Conservation (phyloP, 2,329 filamentous ascomycete genomes). For the Talaromyces funiculosus region DNA sequence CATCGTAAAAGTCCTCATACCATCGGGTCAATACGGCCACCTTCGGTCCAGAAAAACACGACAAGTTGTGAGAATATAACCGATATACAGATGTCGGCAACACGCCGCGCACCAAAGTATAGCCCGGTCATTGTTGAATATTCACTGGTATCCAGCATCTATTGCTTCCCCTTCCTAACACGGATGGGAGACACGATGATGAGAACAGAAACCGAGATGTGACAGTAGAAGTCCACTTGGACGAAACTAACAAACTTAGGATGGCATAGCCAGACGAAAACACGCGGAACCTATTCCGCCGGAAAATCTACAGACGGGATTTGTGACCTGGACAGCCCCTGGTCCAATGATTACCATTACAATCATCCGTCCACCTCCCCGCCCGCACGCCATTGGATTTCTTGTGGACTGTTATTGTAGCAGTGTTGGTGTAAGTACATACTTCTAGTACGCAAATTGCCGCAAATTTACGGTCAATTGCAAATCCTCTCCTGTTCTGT, state of each 20-base stretch:
- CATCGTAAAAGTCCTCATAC: conserved; percentile 35
- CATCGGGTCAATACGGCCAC: conserved; percentile 27
- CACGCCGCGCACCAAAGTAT: background rate
- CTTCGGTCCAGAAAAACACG: conserved; percentile 27
- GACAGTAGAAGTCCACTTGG: background rate
- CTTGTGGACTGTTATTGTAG: background rate
- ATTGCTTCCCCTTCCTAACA: background rate
- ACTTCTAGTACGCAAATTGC: too few species aligned
- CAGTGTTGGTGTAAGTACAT: too few species aligned
- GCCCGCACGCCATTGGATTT: background rate
- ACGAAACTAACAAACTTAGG: background rate
- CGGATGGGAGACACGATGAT: background rate
- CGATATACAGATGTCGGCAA: conserved; percentile 21
- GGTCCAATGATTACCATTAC: background rate
- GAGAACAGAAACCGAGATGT: background rate
- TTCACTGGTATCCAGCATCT: background rate
- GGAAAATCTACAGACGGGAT: background rate
- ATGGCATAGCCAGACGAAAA: background rate
- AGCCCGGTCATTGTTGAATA: background rate
- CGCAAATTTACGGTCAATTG: too few species aligned
- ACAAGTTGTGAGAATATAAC: conserved; percentile 30
- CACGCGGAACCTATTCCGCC: too few species aligned
- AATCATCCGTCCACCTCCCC: background rate
- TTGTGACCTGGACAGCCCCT: too few species aligned
- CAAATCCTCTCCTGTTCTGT: too few species aligned